Evolutionary conservation across 2,329 filamentous ascomycete species (phyloP).

Genomic region (Aspergillus terreus): DNA sequence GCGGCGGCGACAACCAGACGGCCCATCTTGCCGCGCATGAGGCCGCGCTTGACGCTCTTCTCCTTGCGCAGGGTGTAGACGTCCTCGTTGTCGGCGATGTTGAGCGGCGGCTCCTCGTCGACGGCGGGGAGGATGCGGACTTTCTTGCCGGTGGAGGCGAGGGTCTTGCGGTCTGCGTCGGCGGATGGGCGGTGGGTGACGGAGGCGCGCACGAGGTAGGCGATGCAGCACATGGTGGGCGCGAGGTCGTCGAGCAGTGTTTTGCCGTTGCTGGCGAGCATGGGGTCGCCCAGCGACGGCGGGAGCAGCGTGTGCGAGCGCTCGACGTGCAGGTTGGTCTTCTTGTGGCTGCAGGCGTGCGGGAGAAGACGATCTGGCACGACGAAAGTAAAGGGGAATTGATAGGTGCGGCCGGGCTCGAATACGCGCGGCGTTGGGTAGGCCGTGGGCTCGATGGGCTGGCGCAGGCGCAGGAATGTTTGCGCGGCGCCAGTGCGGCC

Average conservation of each 20-base stretch:
- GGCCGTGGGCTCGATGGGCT: constrained; percentile 53
- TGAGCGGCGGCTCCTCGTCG: constrained; percentile 58
- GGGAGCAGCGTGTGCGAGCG: constrained; percentile 57
- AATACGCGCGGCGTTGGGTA: constrained; percentile 55
- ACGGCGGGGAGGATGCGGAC: constrained; percentile 58
- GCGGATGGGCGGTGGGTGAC: constrained; percentile 24
- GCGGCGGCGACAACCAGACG: constrained; percentile 54
- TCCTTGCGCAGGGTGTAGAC: constrained; percentile 54
- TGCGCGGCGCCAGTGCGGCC: constrained; percentile 56
- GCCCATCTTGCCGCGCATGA: constrained; percentile 56
- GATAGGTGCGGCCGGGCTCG: constrained; percentile 53
- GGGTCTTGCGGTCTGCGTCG: constrained; percentile 26
- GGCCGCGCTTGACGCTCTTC: constrained; percentile 59
- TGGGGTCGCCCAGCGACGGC: constrained; percentile 58
- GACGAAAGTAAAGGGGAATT: constrained; percentile 62
- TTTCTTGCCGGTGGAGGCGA: constrained; percentile 53
- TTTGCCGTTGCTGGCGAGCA: constrained; percentile 48
- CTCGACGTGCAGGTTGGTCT: constrained; percentile 50
- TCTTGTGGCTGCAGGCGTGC: constrained; percentile 54
- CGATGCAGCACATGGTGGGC: constrained; percentile 60
- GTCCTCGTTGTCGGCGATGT: constrained; percentile 43
- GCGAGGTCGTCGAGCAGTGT: constrained; percentile 57
- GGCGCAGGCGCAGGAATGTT: constrained; percentile 59
- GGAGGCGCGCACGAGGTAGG: constrained; percentile 53
- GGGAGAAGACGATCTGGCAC: constrained; percentile 60